Evolutionary conservation across 2,329 filamentous ascomycete species (phyloP), one percentile per base, ranked within the genome.

Genomic region (Xylariaceae sp.): DNA sequence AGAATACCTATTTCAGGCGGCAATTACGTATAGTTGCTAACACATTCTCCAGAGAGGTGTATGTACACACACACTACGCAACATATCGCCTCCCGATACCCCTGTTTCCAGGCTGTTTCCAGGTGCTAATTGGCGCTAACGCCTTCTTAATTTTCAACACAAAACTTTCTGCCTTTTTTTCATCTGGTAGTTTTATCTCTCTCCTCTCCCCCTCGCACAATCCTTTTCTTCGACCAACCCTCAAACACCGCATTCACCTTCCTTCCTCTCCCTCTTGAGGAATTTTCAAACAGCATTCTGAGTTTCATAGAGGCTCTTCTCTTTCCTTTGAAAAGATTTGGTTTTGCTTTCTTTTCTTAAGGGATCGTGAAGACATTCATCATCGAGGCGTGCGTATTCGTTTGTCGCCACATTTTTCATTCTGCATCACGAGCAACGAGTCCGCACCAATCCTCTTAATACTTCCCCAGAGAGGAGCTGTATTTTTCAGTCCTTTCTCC

Each of bases 251-350:
- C 61, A 62, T 60, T 48, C 54, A 21, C 26, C 37, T 48, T 44
- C 53, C 51, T 46, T 52, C 46, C 40, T 57, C 59, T 62, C 60
- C 44, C 52, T 26, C 48, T 44, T 52, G 32, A 44, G 52, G 57
- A 53, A 37, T 14, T 7, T 37, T 14, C 12, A 52, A 54, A 49
- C 57, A 40, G 40, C 51, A 56, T 55, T 73, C 66, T 65, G 64
- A 64, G 62, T 70, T 71, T 56, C 43, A 20, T 61, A 61, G 47
- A 47, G 59, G 59, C 57, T 60, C 73, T 73, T 74, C 70, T 70
- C 65, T 71, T 75, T 75, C 71, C 70, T 74, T 78, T 74, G 70
- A 73, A 79, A 78, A 75, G 74, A 65, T 68, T 65, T 70, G 65
- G 64, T 65, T 70, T 70, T 71, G 73, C 68, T 69, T 70, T 73